phyloP scores from a whole-genome alignment of 495 filamentous ascomycete genomes.

The Penicillium turbatum region DNA sequence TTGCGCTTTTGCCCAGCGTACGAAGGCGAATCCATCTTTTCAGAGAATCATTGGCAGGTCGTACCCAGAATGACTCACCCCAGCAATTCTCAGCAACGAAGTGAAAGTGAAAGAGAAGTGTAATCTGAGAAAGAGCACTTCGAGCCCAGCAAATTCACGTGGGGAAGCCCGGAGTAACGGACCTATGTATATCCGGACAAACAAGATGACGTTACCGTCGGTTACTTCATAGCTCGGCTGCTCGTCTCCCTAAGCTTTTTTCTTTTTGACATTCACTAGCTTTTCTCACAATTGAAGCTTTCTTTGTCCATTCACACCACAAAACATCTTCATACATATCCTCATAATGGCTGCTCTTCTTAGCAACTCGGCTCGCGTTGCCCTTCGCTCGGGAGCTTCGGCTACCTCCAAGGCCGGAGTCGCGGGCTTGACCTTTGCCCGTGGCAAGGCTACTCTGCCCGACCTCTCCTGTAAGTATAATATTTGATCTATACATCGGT shows the following conservation, averaged over 20 bases:
- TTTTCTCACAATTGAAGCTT: conserved; percentile 3
- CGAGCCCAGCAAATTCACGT: conserved; percentile 25
- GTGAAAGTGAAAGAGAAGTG: background rate
- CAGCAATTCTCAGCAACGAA: background rate
- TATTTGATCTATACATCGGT: background rate
- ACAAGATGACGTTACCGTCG: conserved; percentile 33
- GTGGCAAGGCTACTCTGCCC: conserved; percentile 88
- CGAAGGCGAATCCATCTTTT: conserved; percentile 33
- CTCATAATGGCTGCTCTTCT: conserved; percentile 55
- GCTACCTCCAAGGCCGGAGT: conserved; percentile 50
- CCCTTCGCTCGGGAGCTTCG: conserved; percentile 51
- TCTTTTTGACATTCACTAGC: conserved; percentile 8
- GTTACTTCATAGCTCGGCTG: conserved; percentile 28
- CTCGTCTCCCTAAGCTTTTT: conserved; percentile 6
- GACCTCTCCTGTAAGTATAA: conserved; percentile 80
- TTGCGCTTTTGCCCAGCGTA: conserved; percentile 43
- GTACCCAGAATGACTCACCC: background rate
- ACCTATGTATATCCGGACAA: conserved; percentile 17
- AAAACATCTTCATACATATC: background rate
- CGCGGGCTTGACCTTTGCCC: conserved; percentile 67
- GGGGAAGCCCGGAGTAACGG: conserved; percentile 12
- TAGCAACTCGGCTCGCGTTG: conserved; percentile 49
- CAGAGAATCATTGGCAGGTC: conserved; percentile 1
- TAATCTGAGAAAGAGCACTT: background rate
- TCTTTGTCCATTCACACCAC: conserved; percentile 3